Evolutionary conservation across 73 alveolate species (phyloP).

Genomic region (Paraurostyla sp.): DNA sequence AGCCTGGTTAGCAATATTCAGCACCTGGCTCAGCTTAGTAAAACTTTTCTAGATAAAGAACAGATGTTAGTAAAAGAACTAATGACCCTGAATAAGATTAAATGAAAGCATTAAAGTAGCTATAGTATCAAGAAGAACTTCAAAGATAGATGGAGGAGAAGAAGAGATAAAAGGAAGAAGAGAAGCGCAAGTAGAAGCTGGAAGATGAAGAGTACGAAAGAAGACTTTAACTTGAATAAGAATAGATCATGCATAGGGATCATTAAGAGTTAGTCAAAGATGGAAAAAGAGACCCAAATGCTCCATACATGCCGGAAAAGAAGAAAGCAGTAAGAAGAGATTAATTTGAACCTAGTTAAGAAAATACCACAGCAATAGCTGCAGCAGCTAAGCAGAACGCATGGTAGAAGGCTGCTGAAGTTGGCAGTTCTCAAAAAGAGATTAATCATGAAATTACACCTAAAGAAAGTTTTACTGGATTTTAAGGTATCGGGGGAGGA

Average conservation of each 20-base stretch:
- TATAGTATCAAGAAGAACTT: slow-evolving; percentile 3
- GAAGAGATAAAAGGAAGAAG: slow-evolving; percentile 32
- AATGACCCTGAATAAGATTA: slow-evolving; percentile 12
- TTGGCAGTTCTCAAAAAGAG: background rate
- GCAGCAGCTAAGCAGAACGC: background rate
- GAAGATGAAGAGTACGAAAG: slow-evolving; percentile 43
- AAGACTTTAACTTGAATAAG: background rate
- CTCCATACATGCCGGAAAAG: slow-evolving; percentile 19
- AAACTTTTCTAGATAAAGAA: slow-evolving; percentile 27
- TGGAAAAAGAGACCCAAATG: slow-evolving; percentile 30
- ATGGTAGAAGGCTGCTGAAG: background rate
- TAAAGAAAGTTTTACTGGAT: background rate
- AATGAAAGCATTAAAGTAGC: background rate
- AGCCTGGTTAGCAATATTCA: too few species aligned
- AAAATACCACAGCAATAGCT: background rate
- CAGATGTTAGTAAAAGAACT: slow-evolving; percentile 13
- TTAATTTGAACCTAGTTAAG: slow-evolving; percentile 55
- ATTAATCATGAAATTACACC: background rate
- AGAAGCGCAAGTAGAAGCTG: background rate
- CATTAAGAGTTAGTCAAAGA: slow-evolving; percentile 14
- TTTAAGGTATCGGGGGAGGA: too few species aligned
- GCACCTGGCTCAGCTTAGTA: background rate
- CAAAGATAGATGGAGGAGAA: slow-evolving; percentile 44
- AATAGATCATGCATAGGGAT: background rate
- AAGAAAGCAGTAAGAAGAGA: slow-evolving; percentile 20